Percentiles rank a stretch among this genome's conserved stretches.
Conservation (phyloP, 352 stramenopile species). For the Peronospora belbahrii region DNA sequence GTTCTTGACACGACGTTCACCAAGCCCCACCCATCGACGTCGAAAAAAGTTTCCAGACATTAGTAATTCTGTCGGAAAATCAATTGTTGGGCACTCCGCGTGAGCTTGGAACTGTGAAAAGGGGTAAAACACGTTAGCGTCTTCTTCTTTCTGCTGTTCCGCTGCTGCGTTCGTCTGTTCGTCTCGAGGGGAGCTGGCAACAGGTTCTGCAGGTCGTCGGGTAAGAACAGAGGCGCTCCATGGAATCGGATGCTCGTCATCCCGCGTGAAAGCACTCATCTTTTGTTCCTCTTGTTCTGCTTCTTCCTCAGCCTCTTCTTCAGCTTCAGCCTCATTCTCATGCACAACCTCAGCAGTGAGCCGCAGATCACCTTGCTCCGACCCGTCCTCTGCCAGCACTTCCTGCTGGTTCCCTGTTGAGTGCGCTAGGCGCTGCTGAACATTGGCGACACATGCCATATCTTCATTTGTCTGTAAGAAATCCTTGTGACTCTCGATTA, state of each 20-base stretch:
- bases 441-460: slow-evolving; percentile 38
- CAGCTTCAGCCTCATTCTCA: slow-evolving; percentile 83
- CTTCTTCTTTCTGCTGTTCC: slow-evolving; percentile 30
- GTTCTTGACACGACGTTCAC: slow-evolving; percentile 85
- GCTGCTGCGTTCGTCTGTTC: slow-evolving; percentile 20
- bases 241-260: slow-evolving; percentile 83
- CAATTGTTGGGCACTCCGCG: slow-evolving; percentile 59
- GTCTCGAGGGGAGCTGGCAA: background rate
- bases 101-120: slow-evolving; percentile 73
- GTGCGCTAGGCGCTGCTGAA: slow-evolving; percentile 58
- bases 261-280: slow-evolving; percentile 86
- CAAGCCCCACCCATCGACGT: slow-evolving; percentile 80
- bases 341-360: slow-evolving; percentile 85
- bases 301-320: slow-evolving; percentile 85
- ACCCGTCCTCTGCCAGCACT: slow-evolving; percentile 34
- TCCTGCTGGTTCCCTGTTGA: slow-evolving; percentile 35
- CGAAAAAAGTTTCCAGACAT: slow-evolving; percentile 88
- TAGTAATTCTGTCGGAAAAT: slow-evolving; percentile 56
- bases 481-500: slow-evolving; percentile 47
- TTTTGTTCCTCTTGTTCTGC: slow-evolving; percentile 88
- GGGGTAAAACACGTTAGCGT: slow-evolving; percentile 69
- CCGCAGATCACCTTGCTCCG: slow-evolving; percentile 62
- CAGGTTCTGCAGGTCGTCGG: slow-evolving; percentile 15
- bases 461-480: slow-evolving; percentile 59
- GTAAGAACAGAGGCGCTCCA: slow-evolving; percentile 56